These are phyloP conservation scores for Yamadazyma mexicana DNA, from an alignment of 1,139 yeast genomes.

Conservation along the genomic window DNA sequence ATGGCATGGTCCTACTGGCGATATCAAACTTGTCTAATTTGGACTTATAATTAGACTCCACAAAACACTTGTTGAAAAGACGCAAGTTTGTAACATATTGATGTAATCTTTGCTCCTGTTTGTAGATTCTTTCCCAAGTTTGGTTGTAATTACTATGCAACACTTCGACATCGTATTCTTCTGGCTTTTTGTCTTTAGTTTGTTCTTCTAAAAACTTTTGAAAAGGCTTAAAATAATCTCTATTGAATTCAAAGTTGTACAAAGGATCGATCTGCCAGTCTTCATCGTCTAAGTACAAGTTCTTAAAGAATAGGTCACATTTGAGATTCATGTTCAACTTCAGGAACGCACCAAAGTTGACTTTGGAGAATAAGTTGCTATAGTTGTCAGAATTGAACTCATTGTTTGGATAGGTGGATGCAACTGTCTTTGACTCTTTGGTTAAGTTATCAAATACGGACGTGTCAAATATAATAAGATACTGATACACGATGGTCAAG, in stretches of 20 bases:
- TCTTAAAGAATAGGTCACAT: conserved; percentile 16
- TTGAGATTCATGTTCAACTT: conserved; percentile 4
- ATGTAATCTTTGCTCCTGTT: conserved; percentile 35
- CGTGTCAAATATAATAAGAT: conserved; percentile 1
- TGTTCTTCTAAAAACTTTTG: conserved; percentile 13
- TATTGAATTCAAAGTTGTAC: conserved; percentile 15
- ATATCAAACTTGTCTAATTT: conserved; percentile 16
- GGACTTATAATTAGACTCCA: conserved; percentile 18
- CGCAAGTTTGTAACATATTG: conserved; percentile 42
- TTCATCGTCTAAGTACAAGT: conserved; percentile 8
- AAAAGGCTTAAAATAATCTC: conserved; percentile 15
- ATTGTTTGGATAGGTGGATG: background rate
- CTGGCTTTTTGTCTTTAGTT: conserved; percentile 7
- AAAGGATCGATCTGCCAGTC: conserved; percentile 19
- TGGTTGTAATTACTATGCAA: conserved; percentile 9
- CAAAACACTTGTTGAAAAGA: conserved; percentile 43
- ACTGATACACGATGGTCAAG: background rate
- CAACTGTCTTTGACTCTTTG: background rate
- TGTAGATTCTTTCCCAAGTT: conserved; percentile 13
- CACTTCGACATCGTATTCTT: conserved; percentile 7
- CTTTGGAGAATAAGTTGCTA: conserved; percentile 10
- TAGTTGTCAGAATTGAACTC: conserved; percentile 10
- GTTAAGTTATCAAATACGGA: background rate
- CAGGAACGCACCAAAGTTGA: conserved; percentile 7
- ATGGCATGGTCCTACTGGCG: conserved; percentile 21